phyloP scores from a whole-genome alignment of 164 flowering plant species.

The Vitis rupestris region DNA sequence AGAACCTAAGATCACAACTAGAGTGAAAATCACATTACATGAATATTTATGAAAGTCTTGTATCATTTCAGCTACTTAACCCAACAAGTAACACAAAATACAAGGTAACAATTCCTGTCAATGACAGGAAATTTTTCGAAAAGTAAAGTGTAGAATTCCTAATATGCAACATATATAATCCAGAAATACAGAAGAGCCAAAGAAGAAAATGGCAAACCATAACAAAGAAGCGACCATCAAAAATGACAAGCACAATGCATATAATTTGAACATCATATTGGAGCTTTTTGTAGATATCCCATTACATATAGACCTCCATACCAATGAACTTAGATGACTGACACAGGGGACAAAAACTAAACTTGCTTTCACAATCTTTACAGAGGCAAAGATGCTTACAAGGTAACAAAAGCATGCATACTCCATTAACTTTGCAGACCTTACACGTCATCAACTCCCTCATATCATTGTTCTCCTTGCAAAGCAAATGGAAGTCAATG shows the following conservation, averaged over 20 bases:
- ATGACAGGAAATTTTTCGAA: no score
- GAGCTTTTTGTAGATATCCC: slow-evolving; percentile 10
- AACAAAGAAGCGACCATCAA: slow-evolving; percentile 6
- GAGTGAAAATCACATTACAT: no score
- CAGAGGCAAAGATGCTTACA: slow-evolving; percentile 93
- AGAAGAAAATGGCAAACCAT: not conserved
- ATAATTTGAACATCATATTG: slow-evolving; percentile 18
- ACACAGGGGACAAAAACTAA: slow-evolving; percentile 75
- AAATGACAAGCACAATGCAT: slow-evolving; percentile 13
- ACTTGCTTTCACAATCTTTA: slow-evolving; percentile 80
- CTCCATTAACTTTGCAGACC: slow-evolving; percentile 69
- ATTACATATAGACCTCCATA: slow-evolving; percentile 74
- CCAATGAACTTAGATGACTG: slow-evolving; percentile 65
- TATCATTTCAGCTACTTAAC: no score
- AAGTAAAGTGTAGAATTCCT: no score
- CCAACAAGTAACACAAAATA: no score
- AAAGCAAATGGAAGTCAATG: slow-evolving; percentile 50
- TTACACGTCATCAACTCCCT: slow-evolving; percentile 68
- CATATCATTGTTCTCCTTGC: slow-evolving; percentile 48
- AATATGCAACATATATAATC: not conserved
- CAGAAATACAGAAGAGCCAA: not conserved
- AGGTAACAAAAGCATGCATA: slow-evolving; percentile 78
- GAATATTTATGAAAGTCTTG: no score
- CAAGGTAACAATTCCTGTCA: no score
- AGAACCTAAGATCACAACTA: no score